Evolutionary conservation across 805 yeast genomes (phyloP), one percentile per base, ranked within the genome.

Genomic region (Candida coquimbonensis): DNA sequence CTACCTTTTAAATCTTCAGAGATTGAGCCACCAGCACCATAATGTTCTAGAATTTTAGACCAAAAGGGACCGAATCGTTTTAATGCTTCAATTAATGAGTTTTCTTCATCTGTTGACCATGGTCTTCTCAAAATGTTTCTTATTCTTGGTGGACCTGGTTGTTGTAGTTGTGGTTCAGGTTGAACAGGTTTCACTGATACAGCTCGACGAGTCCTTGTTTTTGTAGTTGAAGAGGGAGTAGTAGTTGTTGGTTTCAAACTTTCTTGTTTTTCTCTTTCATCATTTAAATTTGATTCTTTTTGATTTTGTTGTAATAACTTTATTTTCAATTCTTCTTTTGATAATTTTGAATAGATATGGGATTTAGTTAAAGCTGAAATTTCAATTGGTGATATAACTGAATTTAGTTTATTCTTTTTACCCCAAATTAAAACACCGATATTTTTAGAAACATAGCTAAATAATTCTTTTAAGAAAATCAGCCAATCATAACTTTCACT

Each of bases 31-130:
- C 98, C 98, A 5, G 96, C 86, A 2, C 99, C 99, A 61, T 84
- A 86, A n/a, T 85, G 66, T 56, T 87, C 96, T 40, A 91, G 65
- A 43, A 93, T 93, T 45, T 85, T 85, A 2, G 96, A 74, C 99
- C 99, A 93, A 53, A 84, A 87, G 0, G 98, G 95, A 1, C 99
- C 99, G 52, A 83, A 79, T 19, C 62, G 64, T 52, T 85, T 84
- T 47, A 93, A 69, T 0, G 96, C 98, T 44, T 80, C 81, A 27
- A 84, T 67, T 24, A 93, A 70, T 0, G 96, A 93, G 32, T 75
- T 79, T 59, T 93, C 98, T 62, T 93, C 99, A 34, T 82, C 90
- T 48, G 78, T 70, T 0, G 95, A 79, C 99, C 99, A 93, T 4
- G 84, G 77, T 43, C 93, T 68, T 50, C 96, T 67, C 41, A 72